Evolutionary conservation across 441 rosid species (phyloP), one percentile per base, ranked within the genome.

Genomic region (Gossypium gossypioides): DNA sequence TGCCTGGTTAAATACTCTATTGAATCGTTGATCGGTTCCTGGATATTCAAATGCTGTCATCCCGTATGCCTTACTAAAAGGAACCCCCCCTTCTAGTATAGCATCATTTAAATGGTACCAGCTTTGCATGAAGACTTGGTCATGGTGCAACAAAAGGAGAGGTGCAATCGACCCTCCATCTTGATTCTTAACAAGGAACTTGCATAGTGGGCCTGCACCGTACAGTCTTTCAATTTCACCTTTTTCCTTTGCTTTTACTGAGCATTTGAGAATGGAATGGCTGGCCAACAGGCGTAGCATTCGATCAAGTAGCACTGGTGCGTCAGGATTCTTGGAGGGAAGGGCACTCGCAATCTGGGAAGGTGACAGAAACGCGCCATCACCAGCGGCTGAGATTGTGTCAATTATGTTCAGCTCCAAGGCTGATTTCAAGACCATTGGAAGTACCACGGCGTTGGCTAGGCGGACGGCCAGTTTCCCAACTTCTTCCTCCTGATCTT

Each of bases 101-200:
- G 75, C 81, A 48, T 82, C 81, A 70, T 77, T 79, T 62, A 83
- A 71, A 40, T 80, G 82, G 25, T 32, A 79, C 84, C 73, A 68
- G 65, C 63, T 73, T 60, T 73, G 18, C 74, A 69, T 77, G 61
- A 73, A 62, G 66, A 70, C 77, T 34, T 79, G 77, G 52, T 57
- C 76, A 18, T 75, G 63, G 51, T 9, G 16, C 55, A 77, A 2
- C 69, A 75, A 37, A 2, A 77, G 62, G 4, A 67, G 7, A 48
- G 81, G 58, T 32, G 67, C 68, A 68, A 79, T 27, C n/a, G 83
- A 77, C 3, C 86, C 85, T 5, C 70, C 77, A 10, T 69, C 72
- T 7, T 40, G 57, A 18, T 74, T 73, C 42, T 60, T 68, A 27
- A 34, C 57, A n/a, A 82, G 72, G 71, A 72, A 79, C 67, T 0